Evolutionary conservation across 257 asterid genomes (phyloP).

Genomic region (Solanum chilense): DNA sequence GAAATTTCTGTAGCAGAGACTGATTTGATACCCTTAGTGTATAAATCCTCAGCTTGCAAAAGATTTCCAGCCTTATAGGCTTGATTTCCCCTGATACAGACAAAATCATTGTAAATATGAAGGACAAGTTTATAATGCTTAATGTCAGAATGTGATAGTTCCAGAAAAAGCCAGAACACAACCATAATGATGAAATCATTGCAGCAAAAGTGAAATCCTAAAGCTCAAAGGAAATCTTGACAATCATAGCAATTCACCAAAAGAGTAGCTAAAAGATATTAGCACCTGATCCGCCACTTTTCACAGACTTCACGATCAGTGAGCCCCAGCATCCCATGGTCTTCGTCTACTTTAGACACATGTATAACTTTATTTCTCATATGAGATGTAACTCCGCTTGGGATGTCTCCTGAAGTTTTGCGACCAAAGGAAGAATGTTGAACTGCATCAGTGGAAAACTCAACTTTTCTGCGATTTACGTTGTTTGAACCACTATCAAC

Average conservation of each 20-base stretch:
- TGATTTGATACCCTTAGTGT: conserved; percentile 63
- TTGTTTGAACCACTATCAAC: conserved; percentile 30
- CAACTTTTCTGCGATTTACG: conserved; percentile 14
- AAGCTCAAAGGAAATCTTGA: not conserved
- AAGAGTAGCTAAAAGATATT: not conserved
- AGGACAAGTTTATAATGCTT: not conserved
- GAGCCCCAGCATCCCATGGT: conserved; percentile 22
- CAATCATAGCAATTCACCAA: not conserved
- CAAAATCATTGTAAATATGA: not conserved
- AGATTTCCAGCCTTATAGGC: conserved; percentile 66
- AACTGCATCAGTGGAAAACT: not conserved
- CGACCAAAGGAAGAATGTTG: conserved; percentile 7
- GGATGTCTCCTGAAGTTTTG: conserved; percentile 8
- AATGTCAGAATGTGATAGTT: not conserved
- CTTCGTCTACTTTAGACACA: conserved; percentile 16
- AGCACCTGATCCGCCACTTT: conserved; percentile 79
- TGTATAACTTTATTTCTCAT: not conserved
- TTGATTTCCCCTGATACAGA: conserved; percentile 71
- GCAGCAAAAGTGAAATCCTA: not conserved
- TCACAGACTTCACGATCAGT: conserved; percentile 46
- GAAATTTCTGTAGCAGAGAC: conserved; percentile 12
- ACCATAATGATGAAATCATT: not conserved
- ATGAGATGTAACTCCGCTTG: not conserved
- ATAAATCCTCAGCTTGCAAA: conserved; percentile 69
- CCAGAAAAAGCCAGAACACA: not conserved